Evolutionary conservation across 345 rosid genomes (phyloP).

Genomic region (Salix viminalis): DNA sequence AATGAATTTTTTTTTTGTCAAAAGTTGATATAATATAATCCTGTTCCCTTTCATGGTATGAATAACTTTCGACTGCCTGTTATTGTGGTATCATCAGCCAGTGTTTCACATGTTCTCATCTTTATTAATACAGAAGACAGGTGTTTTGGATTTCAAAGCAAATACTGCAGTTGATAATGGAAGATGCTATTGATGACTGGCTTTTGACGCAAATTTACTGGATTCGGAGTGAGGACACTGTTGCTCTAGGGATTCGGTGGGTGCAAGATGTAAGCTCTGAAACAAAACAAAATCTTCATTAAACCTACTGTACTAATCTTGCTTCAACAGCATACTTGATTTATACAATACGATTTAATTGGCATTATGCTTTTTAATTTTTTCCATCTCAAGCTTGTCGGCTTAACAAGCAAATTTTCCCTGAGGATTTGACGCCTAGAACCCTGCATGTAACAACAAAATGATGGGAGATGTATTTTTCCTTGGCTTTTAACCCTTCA

Average conservation of each 20-base stretch:
- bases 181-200: slow-evolving; percentile 98
- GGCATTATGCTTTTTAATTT: not conserved
- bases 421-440: no score
- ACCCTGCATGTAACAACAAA: not conserved
- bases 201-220: slow-evolving; percentile 79
- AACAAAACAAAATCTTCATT: not conserved
- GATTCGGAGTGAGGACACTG: slow-evolving; percentile 76
- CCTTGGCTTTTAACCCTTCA: not conserved
- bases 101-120: slow-evolving; percentile 3
- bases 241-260: slow-evolving; percentile 81
- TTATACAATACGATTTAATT: not conserved
- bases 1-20: not conserved
- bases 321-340: not conserved
- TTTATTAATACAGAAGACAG: slow-evolving; percentile 63
- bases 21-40: not conserved
- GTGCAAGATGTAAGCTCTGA: slow-evolving; percentile 78
- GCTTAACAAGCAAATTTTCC: no score
- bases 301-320: not conserved
- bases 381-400: not conserved
- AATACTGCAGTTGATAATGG: slow-evolving; percentile 90
- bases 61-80: not conserved
- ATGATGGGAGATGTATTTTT: not conserved
- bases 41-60: not conserved
- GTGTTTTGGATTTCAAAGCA: slow-evolving; percentile 98
- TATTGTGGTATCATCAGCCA: not conserved